phyloP scores from a whole-genome alignment of 352 stramenopile species.

The Pythium sp. region DNA sequence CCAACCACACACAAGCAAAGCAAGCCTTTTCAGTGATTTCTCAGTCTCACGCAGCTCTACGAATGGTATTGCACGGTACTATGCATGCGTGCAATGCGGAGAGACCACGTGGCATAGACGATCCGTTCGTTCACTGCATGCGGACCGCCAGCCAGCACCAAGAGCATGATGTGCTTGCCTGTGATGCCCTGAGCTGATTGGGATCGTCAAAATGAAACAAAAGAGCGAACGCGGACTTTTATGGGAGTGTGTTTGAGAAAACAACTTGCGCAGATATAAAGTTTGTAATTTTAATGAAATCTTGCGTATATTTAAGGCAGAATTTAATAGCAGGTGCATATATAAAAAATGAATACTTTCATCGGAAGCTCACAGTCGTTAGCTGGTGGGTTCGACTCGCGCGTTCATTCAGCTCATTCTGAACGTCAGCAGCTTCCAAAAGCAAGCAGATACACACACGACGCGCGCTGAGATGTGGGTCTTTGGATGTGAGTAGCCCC shows the following conservation, averaged over 20 bases:
- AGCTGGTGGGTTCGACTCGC: slow-evolving; percentile 15
- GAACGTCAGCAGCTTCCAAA: neutral
- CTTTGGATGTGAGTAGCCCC: slow-evolving; percentile 54
- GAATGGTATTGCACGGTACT: neutral
- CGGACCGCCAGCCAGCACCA: neutral
- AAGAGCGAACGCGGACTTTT: neutral
- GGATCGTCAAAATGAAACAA: neutral
- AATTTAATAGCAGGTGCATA: neutral
- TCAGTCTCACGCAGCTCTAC: neutral
- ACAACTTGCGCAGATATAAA: neutral
- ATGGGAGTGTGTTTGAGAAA: slow-evolving; percentile 2
- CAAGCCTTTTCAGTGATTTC: neutral
- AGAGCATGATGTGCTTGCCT: neutral
- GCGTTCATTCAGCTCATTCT: neutral
- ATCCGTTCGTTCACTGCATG: neutral
- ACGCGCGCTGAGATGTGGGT: slow-evolving; percentile 39
- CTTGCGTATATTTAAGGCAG: neutral
- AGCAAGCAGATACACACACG: neutral
- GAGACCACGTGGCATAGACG: neutral
- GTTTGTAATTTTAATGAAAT: neutral
- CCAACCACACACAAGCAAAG: neutral
- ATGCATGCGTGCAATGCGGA: neutral
- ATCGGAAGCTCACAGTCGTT: neutral
- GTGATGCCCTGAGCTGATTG: neutral
- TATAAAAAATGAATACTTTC: slow-evolving; percentile 11